Evolutionary conservation across 352 stramenopile species (phyloP).

Genomic region (Globisporangium spinosum): DNA sequence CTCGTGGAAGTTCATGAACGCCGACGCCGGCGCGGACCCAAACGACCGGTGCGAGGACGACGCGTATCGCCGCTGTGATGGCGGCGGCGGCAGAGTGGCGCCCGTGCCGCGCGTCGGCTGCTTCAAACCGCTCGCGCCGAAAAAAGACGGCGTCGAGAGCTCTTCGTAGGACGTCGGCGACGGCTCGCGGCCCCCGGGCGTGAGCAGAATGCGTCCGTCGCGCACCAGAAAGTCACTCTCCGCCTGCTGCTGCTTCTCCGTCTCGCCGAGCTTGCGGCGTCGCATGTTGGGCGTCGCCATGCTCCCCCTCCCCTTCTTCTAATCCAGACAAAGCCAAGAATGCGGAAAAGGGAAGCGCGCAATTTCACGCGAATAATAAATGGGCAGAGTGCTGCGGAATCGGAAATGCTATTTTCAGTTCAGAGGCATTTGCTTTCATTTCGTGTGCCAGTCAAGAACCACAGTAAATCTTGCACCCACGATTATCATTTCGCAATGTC

Average conservation of each 20-base stretch:
- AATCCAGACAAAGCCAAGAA: background rate
- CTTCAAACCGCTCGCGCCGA: background rate
- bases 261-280: conserved; percentile 9
- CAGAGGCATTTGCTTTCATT: background rate
- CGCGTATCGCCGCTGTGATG: conserved; percentile 14
- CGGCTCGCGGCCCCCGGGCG: conserved; percentile 24
- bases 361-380: background rate
- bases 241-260: background rate
- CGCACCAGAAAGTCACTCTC: conserved; percentile 16
- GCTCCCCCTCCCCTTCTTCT: background rate
- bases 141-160: conserved; percentile 26
- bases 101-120: background rate
- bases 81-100: background rate
- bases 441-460: background rate
- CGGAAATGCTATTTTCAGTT: background rate
- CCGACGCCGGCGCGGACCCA: background rate
- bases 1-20: conserved; percentile 16
- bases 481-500: background rate
- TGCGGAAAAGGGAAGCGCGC: background rate
- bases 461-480: background rate
- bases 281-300: conserved; percentile 11
- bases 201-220: conserved; percentile 40
- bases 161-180: conserved; percentile 30
- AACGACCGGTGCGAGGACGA: conserved; percentile 18
- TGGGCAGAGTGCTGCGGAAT: background rate